Evolutionary conservation across 1,284 basidiomycete species (phyloP).

Genomic region (Vanrija pseudolonga): DNA sequence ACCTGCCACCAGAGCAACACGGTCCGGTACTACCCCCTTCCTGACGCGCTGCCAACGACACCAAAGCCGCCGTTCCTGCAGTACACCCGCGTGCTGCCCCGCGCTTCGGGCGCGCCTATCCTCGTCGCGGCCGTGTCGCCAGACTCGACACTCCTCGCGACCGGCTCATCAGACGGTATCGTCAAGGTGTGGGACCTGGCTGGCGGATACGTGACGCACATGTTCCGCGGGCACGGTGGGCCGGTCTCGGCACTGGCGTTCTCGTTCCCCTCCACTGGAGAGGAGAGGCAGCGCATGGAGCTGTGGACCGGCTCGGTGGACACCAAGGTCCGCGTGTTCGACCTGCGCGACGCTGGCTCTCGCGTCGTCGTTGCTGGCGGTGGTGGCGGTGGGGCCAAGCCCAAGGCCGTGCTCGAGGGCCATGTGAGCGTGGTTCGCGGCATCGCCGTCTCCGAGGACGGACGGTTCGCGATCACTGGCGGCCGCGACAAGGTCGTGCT

Average conservation of each 20-base stretch:
- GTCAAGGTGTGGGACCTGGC: constrained; percentile 95
- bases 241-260: constrained; percentile 86
- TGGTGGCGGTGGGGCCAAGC: constrained; percentile 56
- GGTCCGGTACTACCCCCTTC: constrained; percentile 53
- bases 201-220: constrained; percentile 86
- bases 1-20: constrained; percentile 53
- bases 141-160: constrained; percentile 89
- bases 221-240: constrained; percentile 94
- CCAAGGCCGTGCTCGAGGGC: constrained; percentile 76
- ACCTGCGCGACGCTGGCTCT: constrained; percentile 63
- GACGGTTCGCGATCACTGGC: constrained; percentile 79
- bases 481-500: constrained; percentile 86
- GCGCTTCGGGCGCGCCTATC: constrained; percentile 87
- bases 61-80: constrained; percentile 47
- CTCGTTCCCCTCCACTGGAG: constrained; percentile 59
- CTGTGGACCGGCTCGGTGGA: constrained; percentile 87
- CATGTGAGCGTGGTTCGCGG: constrained; percentile 88
- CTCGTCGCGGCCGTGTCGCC: constrained; percentile 78
- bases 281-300: constrained; percentile 58
- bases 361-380: constrained; percentile 50
- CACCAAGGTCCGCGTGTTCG: constrained; percentile 82
- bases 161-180: constrained; percentile 89
- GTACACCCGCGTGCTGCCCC: constrained; percentile 66
- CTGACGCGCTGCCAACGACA: constrained; percentile 22
- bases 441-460: constrained; percentile 76